Base-by-base conservation (phyloP, 23 red algal genomes). In the Agarophyton chilense region DNA sequence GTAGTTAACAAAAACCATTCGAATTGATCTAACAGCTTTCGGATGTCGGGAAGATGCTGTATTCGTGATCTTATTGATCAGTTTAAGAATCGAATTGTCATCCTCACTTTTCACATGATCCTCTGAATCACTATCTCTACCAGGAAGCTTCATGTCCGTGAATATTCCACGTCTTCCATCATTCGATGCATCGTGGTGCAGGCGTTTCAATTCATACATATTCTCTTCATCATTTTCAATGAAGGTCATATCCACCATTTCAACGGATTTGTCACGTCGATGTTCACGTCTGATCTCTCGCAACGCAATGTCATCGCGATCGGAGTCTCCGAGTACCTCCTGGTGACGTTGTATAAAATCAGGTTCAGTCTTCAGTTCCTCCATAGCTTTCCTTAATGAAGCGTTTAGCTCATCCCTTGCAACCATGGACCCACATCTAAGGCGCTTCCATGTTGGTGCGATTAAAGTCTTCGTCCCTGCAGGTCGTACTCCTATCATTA, bases 161-260 rank as follows among this genome's bases (percentile, higher is more conserved):
- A 89, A 89, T 49, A 78, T 49, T 49, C 85, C 85, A 19, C 85
- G 66, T 29, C 26, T 77, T 34, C 85, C 85, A 72, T 89, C 85
- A 49, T 62, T 71, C 34, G 85, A 89, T 41, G 85, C 85, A 89
- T 89, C 85, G 38, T 89, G 85, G 43, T 89, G 70, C 9, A 89
- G 44, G 68, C 70, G 53, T 55, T 89, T 78, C 31, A 89, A 36
- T 65, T 89, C 85, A 31, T 47, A 29, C 73, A 89, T 67, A 18
- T 89, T 77, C 17, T 71, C 85, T 47, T 62, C 35, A 17, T 78
- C 52, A 7, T 61, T 63, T 19, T 66, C 67, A 24, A 60, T 66
- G 33, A 50, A 58, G 18, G 85, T 78, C 60, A 89, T 65, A 41
- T 89, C 85, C 16, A 63, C 53, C 85, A 89, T 53, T 77, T 89